Percentiles rank a stretch among this genome's conserved stretches.
Conservation (phyloP, 495 filamentous ascomycete genomes). For the Clohesyomyces aquaticus region DNA sequence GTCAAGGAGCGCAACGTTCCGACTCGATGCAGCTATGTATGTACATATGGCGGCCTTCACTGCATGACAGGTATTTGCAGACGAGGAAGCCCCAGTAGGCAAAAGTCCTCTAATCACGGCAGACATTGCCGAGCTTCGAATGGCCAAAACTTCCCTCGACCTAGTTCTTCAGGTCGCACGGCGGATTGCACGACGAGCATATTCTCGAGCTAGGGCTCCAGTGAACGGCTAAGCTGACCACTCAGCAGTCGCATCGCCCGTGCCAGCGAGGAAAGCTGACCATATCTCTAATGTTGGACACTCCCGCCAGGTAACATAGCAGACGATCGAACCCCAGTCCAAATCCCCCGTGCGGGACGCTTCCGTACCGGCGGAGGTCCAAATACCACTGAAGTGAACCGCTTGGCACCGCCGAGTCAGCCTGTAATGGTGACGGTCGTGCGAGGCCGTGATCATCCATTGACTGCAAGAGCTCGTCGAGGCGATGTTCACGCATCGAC, state of each 20-base stretch:
- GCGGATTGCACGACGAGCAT: background rate
- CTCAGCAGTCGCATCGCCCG: slow-evolving; percentile 87
- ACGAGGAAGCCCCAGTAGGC: too few relatives aligned
- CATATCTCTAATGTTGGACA: slow-evolving; percentile 82
- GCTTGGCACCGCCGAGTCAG: slow-evolving; percentile 15
- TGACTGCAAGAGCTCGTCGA: slow-evolving; percentile 67
- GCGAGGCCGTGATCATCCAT: slow-evolving; percentile 70
- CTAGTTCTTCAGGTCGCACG: slow-evolving; percentile 5
- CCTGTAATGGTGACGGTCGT: slow-evolving; percentile 6
- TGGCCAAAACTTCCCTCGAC: background rate
- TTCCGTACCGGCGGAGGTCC: slow-evolving; percentile 92
- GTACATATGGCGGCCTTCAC: background rate
- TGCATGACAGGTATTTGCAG: too few relatives aligned
- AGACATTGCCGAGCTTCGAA: background rate
- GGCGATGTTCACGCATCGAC: slow-evolving; percentile 88
- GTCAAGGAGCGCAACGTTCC: too few relatives aligned
- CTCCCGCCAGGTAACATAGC: slow-evolving; percentile 80
- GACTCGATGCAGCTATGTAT: background rate
- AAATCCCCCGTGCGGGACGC: slow-evolving; percentile 94
- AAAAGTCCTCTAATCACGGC: too few relatives aligned
- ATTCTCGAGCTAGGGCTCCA: background rate
- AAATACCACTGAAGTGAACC: slow-evolving; percentile 79
- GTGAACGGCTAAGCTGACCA: background rate
- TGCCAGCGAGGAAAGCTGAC: slow-evolving; percentile 89
- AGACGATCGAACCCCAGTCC: slow-evolving; percentile 92